Base-by-base conservation (phyloP, 2,329 filamentous ascomycete species). In the Aureobasidium sp. region DNA sequence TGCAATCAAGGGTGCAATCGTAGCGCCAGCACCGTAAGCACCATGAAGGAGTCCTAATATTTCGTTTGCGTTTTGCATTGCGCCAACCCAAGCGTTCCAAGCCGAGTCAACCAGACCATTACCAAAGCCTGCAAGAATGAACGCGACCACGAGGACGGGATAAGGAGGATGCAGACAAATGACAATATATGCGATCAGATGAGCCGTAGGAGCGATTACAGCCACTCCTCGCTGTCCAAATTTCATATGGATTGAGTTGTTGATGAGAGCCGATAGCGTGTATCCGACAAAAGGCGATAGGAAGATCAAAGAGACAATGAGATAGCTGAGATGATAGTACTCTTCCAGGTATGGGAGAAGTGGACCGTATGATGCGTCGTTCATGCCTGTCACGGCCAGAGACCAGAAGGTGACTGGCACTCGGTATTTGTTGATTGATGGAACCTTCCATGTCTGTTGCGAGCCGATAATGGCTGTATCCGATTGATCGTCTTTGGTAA, bases 41-140 rank as follows among this genome's bases (percentile, higher is more conserved):
- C 83, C 87, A 71, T 91, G 88, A 31, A 92, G 74, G 63, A 91
- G 79, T 1, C 89, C 88, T 1, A 90, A 80, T 1, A 92, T 76
- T 69, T 91, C 85, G 70, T 92, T 91, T 12, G 48, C 48, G 15
- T 51, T 51, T 9, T 51, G 48, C 48, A 51, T 51, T 8, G 48
- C 48, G 36, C 89, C 89, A 20, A 85, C 79, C 80, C 82, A 85
- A 0, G 82, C 82, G 67, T 83, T 84, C 78, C 82, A 85, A 6
- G 79, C 83, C 0, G 82, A 81, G 67, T 86, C 87, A n/a, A 51
- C 48, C 29, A 51, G 9, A 20, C 48, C 48, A 36, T 51, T 51
- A 7, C 48, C 48, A 15, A 51, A 51, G 20, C 48, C 48, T 5
- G 48, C 48, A 14, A 51, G 31, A 8, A 51, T n/a, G 11, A 51